Evolutionary conservation across 208 protist genomes (phyloP), one percentile per base, ranked within the genome.

Genomic region (Wallacemonas collosoma): DNA sequence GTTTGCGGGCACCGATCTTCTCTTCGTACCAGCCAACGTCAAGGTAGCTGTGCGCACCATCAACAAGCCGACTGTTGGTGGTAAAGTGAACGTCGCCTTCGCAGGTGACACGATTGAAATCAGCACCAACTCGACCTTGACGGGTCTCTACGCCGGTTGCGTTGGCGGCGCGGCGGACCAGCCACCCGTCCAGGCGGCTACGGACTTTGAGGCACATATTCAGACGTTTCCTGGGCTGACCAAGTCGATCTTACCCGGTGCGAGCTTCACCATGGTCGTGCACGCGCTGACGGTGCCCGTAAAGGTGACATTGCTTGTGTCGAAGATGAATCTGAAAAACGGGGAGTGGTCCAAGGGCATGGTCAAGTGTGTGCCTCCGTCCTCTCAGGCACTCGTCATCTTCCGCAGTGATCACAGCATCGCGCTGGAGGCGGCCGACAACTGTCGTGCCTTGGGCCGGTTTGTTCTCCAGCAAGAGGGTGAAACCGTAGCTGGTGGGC

Each of bases 391-490:
- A 41, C 43, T 93, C 53, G 81, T 94, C 55, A 45, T 90, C n/a
- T 83, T 96, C 48, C 80, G 82, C 43, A 65, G 81, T 1, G 83
- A 86, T 39, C 51, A 44, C 15, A 85, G 85, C 38, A 72, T 96
- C 41, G 85, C 87, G 9, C 65, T 93, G 26, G 88, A 93, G 65
- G 69, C 82, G n/a, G 86, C 87, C 3, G 86, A 85, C 53, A 81
- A 86, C 41, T 96, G 91, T 56, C 81, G 85, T 2, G 78, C 91
- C 2, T 79, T 96, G 35, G 91, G 91, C 14, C 75, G 87, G 11
- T 96, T 96, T 79, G 87, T 94, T 7, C 81, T 96, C 4, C 85
- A 86, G 62, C 91, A 96, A 58, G 87, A 94, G 35, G 91, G 89
- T 4, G 86, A 93, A 35, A 92, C 80, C 2, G 88, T 96, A 0